Conservation (phyloP, 306 rosid genomes). For the Vicia faba region DNA sequence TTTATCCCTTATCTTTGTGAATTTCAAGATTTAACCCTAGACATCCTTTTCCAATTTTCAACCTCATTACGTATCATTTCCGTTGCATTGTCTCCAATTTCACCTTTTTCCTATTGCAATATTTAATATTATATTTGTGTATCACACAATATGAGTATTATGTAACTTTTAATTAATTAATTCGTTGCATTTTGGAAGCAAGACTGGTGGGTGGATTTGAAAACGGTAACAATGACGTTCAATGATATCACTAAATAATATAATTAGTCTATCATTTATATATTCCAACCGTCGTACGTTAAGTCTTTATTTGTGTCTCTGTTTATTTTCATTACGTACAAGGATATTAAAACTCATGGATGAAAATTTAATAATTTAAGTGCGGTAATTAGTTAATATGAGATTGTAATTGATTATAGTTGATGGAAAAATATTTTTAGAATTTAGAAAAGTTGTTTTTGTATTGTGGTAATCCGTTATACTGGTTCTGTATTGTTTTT, state of each 20-base stretch:
- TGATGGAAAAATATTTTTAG: too few relatives aligned
- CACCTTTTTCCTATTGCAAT: constrained; percentile 11
- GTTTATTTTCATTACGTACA: constrained; percentile 16
- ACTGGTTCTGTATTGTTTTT: too few relatives aligned
- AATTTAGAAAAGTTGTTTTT: too few relatives aligned
- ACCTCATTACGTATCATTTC: constrained; percentile 30
- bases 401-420: too few relatives aligned
- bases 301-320: constrained; percentile 20
- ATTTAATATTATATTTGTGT: constrained; percentile 5
- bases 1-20: constrained; percentile 45
- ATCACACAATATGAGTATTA: not conserved
- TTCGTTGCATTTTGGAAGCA: constrained; percentile 24
- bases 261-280: constrained; percentile 27
- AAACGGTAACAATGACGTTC: constrained; percentile 35
- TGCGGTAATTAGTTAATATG: too few relatives aligned
- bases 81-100: constrained; percentile 30
- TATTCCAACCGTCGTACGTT: not conserved
- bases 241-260: constrained; percentile 17
- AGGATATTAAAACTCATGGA: not conserved
- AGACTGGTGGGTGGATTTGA: constrained; percentile 40
- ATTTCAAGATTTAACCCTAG: constrained; percentile 18
- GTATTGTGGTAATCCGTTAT: too few relatives aligned
- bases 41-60: constrained; percentile 33
- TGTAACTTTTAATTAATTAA: not conserved
- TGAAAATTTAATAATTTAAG: too few relatives aligned